phyloP scores from a whole-genome alignment of 2,329 filamentous ascomycete species.

The Botrytis sinoallii region DNA sequence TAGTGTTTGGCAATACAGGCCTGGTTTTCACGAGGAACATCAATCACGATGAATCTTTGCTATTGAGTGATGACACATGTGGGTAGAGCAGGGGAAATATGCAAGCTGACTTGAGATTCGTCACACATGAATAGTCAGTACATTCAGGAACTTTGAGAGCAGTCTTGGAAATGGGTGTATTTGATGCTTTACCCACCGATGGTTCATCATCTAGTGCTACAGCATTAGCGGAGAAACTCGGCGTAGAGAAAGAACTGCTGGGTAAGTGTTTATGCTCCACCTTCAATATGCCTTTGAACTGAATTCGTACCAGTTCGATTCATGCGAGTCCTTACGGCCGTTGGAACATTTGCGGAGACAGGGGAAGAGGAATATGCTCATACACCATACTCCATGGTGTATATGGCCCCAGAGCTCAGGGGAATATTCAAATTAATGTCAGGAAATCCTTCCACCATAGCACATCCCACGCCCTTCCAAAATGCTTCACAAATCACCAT shows the following conservation, averaged over 20 bases:
- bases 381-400: slow-evolving; percentile 28
- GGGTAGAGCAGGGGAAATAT: not conserved
- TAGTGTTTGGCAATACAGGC: not conserved
- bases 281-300: not conserved
- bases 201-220: slow-evolving; percentile 24
- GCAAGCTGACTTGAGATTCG: not conserved
- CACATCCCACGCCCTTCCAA: not conserved
- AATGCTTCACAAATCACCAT: not conserved
- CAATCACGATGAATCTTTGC: not conserved
- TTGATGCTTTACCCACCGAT: slow-evolving; percentile 29
- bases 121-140: slow-evolving; percentile 16
- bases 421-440: slow-evolving; percentile 25
- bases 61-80: not conserved
- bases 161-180: slow-evolving; percentile 31
- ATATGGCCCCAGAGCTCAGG: slow-evolving; percentile 24
- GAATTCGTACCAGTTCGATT: slow-evolving; percentile 26
- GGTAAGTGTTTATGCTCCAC: slow-evolving; percentile 21
- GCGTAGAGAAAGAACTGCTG: slow-evolving; percentile 30
- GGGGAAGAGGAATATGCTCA: slow-evolving; percentile 29
- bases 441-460: not conserved
- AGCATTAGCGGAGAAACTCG: slow-evolving; percentile 25
- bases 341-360: slow-evolving; percentile 27
- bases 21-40: not conserved
- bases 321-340: slow-evolving; percentile 26
- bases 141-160: slow-evolving; percentile 23